Percentiles rank a stretch among this genome's conserved stretches.
Evolutionary conservation across 176 grass and related monocot species (phyloP).

Genomic region (Ensete glaucum): DNA sequence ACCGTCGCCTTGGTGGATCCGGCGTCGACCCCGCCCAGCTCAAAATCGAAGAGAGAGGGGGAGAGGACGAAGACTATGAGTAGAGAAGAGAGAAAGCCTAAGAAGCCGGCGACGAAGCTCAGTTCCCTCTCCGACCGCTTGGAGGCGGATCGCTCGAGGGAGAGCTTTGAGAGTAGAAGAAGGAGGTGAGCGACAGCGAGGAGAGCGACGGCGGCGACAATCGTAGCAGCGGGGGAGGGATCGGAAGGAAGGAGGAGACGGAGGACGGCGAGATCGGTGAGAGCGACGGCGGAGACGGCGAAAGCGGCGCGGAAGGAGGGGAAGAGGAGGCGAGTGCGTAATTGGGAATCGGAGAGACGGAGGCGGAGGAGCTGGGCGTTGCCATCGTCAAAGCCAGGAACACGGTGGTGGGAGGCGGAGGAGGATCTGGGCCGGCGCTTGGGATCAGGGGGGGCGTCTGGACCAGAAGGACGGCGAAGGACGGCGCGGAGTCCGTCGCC

Average conservation of each 20-base stretch:
- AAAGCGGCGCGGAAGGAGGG: slow-evolving; percentile 33
- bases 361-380: slow-evolving; percentile 77
- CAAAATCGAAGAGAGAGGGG: slow-evolving; percentile 31
- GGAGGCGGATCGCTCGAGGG: slow-evolving; percentile 32
- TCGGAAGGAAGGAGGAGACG: slow-evolving; percentile 8
- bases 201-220: slow-evolving; percentile 11
- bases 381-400: slow-evolving; percentile 37
- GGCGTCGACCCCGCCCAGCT: background rate
- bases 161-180: slow-evolving; percentile 28
- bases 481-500: slow-evolving; percentile 50
- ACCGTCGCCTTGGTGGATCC: background rate
- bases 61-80: slow-evolving; percentile 8
- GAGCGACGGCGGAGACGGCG: slow-evolving; percentile 31
- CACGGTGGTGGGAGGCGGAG: slow-evolving; percentile 1
- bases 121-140: slow-evolving; percentile 36
- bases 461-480: slow-evolving; percentile 37
- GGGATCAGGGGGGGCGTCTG: slow-evolving; percentile 2
- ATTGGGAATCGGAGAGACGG: slow-evolving; percentile 52
- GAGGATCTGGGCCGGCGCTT: slow-evolving; percentile 28
- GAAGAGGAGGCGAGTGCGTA: slow-evolving; percentile 52
- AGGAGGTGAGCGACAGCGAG: slow-evolving; percentile 42
- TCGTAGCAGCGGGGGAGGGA: slow-evolving; percentile 12
- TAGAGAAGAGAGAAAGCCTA: slow-evolving; percentile 27
- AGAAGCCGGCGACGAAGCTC: slow-evolving; percentile 32
- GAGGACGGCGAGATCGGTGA: slow-evolving; percentile 31